Evolutionary conservation across 805 yeast genomes (phyloP).

Genomic region (Vanderwaltozyma yarrowii): DNA sequence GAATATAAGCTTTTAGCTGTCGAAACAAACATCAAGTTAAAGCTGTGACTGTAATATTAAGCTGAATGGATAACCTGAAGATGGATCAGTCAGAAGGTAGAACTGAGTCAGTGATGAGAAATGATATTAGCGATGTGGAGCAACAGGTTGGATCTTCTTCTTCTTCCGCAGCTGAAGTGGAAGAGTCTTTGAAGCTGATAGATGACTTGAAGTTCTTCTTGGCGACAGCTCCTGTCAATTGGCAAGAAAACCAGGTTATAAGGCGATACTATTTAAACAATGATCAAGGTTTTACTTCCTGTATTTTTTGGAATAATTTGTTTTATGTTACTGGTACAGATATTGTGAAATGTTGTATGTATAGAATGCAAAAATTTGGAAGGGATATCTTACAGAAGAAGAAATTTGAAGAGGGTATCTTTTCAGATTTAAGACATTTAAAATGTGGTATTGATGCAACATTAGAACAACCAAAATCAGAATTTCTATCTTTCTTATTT

Average conservation of each 20-base stretch:
- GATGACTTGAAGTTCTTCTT: constrained; percentile 78
- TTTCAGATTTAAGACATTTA: constrained; percentile 77
- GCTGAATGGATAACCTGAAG: neutral
- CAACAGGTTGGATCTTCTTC: too few species aligned
- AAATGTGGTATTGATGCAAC: constrained; percentile 84
- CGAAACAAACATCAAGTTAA: too few species aligned
- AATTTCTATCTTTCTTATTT: constrained; percentile 72
- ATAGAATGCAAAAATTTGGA: constrained; percentile 84
- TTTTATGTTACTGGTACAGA: constrained; percentile 94
- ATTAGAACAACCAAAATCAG: constrained; percentile 77
- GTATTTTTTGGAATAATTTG: constrained; percentile 85
- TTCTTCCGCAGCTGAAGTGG: constrained; percentile 12
- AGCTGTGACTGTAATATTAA: too few species aligned
- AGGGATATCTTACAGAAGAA: constrained; percentile 74
- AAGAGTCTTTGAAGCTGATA: constrained; percentile 50
- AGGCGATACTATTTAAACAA: constrained; percentile 76
- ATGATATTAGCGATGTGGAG: neutral
- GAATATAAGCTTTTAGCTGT: too few species aligned
- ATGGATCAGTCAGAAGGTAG: neutral
- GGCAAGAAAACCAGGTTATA: constrained; percentile 83
- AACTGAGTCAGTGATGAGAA: neutral
- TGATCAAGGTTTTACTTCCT: constrained; percentile 85
- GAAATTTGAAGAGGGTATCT: constrained; percentile 94
- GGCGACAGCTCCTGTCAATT: constrained; percentile 89
- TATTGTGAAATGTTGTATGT: constrained; percentile 84